Base-by-base conservation (phyloP, 106 monocot species). In the Dioscorea alata region DNA sequence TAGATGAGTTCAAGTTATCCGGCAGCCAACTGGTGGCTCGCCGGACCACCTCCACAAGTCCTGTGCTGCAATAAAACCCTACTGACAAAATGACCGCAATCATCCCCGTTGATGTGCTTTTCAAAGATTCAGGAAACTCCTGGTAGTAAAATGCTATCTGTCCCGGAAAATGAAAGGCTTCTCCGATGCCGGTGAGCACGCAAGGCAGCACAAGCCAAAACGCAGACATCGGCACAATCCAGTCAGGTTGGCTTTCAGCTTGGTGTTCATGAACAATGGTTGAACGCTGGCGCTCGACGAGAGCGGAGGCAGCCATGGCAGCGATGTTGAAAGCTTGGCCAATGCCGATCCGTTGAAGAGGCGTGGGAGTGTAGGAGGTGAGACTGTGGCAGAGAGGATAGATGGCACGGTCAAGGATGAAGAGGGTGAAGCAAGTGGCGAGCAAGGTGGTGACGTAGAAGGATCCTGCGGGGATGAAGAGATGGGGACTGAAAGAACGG, bases 121-220 rank as follows among this genome's bases (percentile, higher is more conserved):
- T 66, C 49, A 86, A 61, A 28, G 76, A 50, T 53, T n/a, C 23
- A 0, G 90, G 90, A 59, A 90, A 90, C 74, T 81, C 90, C 60
- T 82, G 80, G 71, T 86, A 84, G 79, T 82, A 90, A 7, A 90
- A 49, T 14, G 70, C 73, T 15, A 86, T 82, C 62, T 87, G 87
- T 4, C 76, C 84, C 0, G 91, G 87, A 56, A 87, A 91, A 53
- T 91, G 84, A 57, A 87, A 18, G 4, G 87, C 91, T 76, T 91
- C 84, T 3, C 71, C 87, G 0, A 56, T 21, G 2, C 87, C 87
- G 0, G 73, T 23, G 0, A 81, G 4, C 15, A 50, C 78, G 48
- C 81, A 25, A 8, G 90, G 90, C 59, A 76, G 48, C 59, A 86
- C 48, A 2, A 83, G 74, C 90, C 82, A 90, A 15, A 79, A 22